These are phyloP conservation scores for Calocybe cyanea DNA, from an alignment of 768 basidiomycete genomes.

Conservation along the genomic window DNA sequence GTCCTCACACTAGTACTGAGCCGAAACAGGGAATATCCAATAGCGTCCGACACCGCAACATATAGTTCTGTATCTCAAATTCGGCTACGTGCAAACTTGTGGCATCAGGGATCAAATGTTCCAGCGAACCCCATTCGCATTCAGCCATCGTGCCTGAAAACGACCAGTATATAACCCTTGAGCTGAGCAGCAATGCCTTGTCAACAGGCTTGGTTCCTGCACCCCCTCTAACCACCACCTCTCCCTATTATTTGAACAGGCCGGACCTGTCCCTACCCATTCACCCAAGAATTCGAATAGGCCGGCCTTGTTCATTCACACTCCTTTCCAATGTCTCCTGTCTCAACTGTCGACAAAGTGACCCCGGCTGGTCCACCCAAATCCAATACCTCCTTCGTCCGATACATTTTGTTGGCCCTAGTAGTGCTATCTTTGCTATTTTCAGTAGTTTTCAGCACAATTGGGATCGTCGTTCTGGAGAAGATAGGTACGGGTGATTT, in stretches of 20 bases:
- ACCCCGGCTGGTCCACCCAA: conserved; percentile 6
- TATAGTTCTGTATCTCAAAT: no score
- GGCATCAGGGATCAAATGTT: no score
- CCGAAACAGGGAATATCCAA: no score
- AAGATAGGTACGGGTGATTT: conserved; percentile 6
- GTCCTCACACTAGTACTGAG: no score
- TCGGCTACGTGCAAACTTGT: no score
- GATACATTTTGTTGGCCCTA: conserved; percentile 5
- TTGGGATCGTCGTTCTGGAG: conserved; percentile 10
- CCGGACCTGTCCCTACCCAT: conserved; percentile 13
- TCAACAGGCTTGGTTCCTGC: conserved; percentile 14
- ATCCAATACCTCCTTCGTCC: conserved; percentile 8
- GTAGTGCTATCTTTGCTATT: conserved; percentile 8
- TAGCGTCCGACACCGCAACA: no score
- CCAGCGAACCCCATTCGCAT: no score
- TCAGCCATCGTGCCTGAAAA: no score
- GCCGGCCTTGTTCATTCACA: conserved; percentile 17
- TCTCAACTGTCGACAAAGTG: conserved; percentile 1
- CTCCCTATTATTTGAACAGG: conserved; percentile 6
- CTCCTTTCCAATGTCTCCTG: conserved; percentile 1
- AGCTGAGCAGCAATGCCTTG: background rate
- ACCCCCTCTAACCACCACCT: background rate
- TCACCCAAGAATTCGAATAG: conserved; percentile 10
- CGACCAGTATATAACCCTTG: background rate
- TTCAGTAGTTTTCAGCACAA: conserved; percentile 8